phyloP scores from a whole-genome alignment of 768 basidiomycete species.

The Termitomyces sp. region DNA sequence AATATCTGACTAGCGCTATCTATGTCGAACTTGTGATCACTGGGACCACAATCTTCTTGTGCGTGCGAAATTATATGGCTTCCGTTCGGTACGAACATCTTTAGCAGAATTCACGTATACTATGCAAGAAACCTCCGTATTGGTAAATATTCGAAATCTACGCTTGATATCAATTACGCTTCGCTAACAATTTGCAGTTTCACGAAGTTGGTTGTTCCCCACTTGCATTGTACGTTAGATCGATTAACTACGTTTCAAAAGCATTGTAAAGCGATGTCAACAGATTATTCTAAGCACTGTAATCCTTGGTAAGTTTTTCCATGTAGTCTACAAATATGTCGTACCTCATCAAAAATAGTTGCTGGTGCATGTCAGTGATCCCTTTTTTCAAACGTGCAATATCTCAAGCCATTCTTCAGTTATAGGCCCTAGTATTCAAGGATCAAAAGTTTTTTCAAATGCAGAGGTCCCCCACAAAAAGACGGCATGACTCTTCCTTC shows the following conservation, averaged over 20 bases:
- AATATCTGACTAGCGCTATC: background rate
- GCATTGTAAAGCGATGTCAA: background rate
- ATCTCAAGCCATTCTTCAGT: background rate
- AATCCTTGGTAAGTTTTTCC: background rate
- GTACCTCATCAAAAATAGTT: background rate
- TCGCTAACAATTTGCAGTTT: background rate
- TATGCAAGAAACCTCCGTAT: slow-evolving; percentile 6
- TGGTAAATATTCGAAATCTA: background rate
- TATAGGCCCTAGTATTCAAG: background rate
- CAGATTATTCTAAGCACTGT: slow-evolving; percentile 1
- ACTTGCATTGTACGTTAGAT: background rate
- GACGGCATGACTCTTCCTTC: background rate
- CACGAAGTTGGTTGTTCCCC: background rate
- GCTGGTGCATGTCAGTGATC: background rate
- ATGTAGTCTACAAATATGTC: background rate
- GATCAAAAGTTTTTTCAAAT: background rate
- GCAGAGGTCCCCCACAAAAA: background rate
- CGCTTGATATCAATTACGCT: background rate
- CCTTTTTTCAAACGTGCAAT: no score
- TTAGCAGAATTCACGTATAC: slow-evolving; percentile 2
- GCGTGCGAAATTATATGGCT: background rate
- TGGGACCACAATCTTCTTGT: slow-evolving; percentile 6
- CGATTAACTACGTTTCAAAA: no score
- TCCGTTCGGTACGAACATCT: background rate
- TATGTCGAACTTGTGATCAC: slow-evolving; percentile 4